Evolutionary conservation across 2,329 filamentous ascomycete species (phyloP).

Genomic region (Talaromyces sp.): DNA sequence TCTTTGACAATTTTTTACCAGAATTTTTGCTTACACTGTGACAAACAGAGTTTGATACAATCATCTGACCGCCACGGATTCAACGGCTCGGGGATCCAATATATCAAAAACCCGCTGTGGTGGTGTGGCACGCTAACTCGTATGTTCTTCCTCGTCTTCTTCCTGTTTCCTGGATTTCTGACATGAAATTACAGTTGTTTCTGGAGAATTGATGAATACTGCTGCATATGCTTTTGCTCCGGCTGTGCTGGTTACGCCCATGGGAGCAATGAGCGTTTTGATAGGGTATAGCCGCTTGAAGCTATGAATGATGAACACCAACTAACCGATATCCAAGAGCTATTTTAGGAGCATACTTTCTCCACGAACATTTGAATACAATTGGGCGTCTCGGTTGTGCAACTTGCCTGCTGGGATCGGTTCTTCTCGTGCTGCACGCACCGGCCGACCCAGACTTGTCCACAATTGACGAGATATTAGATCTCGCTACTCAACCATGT

Average conservation of each 20-base stretch:
- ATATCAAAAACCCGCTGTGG: constrained; percentile 9
- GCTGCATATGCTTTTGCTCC: constrained; percentile 10
- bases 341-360: constrained; percentile 9
- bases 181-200: not conserved
- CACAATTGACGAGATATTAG: constrained; percentile 4
- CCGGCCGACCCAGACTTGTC: constrained; percentile 6
- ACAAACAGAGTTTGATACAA: constrained; percentile 6
- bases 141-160: not conserved
- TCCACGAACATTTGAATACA: constrained; percentile 6
- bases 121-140: constrained; percentile 11
- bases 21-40: not conserved
- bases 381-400: constrained; percentile 9
- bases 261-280: constrained; percentile 10
- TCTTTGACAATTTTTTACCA: not conserved
- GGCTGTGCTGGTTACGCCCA: constrained; percentile 7
- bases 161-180: not conserved
- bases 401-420: constrained; percentile 7
- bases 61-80: constrained; percentile 8
- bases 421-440: constrained; percentile 8
- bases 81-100: constrained; percentile 5
- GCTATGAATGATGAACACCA: not conserved
- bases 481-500: constrained; percentile 7
- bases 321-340: constrained; percentile 3
- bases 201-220: constrained; percentile 11
- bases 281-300: constrained; percentile 3